A percentile compares a stretch with the other conserved stretches of the same genome.
These are phyloP conservation scores for Diplodia scrobiculata DNA, from an alignment of 2,329 filamentous ascomycete genomes.

Conservation along the genomic window DNA sequence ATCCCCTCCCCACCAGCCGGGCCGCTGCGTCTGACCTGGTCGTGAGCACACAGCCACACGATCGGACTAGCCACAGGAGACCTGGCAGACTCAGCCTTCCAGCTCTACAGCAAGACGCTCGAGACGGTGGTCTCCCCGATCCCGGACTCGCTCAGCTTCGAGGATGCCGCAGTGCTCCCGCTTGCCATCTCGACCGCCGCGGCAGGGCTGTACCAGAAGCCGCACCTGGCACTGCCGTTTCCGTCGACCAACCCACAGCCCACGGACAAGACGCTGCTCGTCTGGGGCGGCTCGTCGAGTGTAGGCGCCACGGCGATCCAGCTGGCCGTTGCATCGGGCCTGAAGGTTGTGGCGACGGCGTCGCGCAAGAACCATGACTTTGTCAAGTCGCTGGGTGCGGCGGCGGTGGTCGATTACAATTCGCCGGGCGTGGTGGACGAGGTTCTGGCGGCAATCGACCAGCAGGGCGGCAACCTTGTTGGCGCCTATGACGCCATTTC, in stretches of 20 bases:
- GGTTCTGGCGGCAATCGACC: constrained; percentile 42
- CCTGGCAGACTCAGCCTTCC: constrained; percentile 38
- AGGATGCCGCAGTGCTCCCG: constrained; percentile 48
- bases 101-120: constrained; percentile 41
- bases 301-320: constrained; percentile 43
- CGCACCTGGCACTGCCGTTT: constrained; percentile 45
- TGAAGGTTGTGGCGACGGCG: constrained; percentile 41
- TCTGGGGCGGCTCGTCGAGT: constrained; percentile 45
- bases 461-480: constrained; percentile 41
- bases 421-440: constrained; percentile 40
- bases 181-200: constrained; percentile 51
- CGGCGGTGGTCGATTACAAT: constrained; percentile 42
- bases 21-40: background rate
- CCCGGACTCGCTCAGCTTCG: constrained; percentile 45
- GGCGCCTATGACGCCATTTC: constrained; percentile 47
- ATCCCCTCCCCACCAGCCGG: background rate
- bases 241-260: constrained; percentile 40
- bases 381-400: constrained; percentile 38
- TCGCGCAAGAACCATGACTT: constrained; percentile 41
- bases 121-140: constrained; percentile 44
- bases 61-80: constrained; percentile 36
- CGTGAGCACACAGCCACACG: constrained; percentile 3
- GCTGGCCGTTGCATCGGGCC: constrained; percentile 42
- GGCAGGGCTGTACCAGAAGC: constrained; percentile 47
- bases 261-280: constrained; percentile 44